These are phyloP conservation scores for Rhazya stricta DNA, from an alignment of 257 asterid species.

Conservation along the genomic window DNA sequence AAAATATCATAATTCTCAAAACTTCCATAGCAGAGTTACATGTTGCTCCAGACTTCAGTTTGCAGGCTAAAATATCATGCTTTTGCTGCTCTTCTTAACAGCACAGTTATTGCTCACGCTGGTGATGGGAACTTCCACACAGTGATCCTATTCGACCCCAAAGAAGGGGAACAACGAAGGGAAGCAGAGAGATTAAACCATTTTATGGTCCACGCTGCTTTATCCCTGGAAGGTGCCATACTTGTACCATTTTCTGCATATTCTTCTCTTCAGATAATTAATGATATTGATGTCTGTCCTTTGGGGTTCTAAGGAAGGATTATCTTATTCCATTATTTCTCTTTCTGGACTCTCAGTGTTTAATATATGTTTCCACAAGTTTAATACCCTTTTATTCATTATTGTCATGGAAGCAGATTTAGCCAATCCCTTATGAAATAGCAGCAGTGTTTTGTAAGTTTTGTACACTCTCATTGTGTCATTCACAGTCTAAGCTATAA, in stretches of 20 bases:
- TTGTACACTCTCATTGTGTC: not conserved
- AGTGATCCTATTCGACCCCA: conserved; percentile 67
- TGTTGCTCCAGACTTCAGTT: not conserved
- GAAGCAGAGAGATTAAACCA: conserved; percentile 92
- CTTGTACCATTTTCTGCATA: not conserved
- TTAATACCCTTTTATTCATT: not conserved
- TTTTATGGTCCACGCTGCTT: conserved; percentile 80
- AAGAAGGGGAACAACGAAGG: conserved; percentile 49
- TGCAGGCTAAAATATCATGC: not conserved
- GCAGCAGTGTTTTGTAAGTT: not conserved
- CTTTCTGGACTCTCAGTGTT: too few relatives aligned
- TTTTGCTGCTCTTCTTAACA: conserved; percentile 24
- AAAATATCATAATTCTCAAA: not conserved
- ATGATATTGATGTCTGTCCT: not conserved
- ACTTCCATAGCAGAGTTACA: not conserved
- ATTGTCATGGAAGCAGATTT: not conserved
- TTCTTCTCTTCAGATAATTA: not conserved
- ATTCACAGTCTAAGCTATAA: not conserved
- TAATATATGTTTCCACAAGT: not conserved
- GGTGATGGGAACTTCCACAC: conserved; percentile 98
- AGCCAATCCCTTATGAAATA: not conserved
- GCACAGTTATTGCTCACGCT: conserved; percentile 97
- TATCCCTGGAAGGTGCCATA: conserved; percentile 83
- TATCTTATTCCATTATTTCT: not conserved
- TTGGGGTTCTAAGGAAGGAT: not conserved